Conservation (phyloP, 306 rosid genomes). For the Albizia julibrissin region DNA sequence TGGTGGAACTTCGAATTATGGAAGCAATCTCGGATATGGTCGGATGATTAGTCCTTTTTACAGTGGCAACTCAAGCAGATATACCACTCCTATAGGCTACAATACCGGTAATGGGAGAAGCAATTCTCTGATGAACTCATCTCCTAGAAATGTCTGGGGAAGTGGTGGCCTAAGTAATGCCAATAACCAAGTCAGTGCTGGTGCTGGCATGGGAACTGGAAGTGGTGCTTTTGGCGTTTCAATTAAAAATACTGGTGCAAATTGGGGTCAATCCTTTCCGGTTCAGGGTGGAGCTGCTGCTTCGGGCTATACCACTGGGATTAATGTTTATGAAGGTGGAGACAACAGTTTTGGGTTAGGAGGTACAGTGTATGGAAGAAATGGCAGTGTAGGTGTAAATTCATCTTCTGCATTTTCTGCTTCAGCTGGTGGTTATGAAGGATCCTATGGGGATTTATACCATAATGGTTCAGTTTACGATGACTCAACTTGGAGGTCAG, state of each 20-base stretch:
- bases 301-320: conserved; percentile 54
- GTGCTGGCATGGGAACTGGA: conserved; percentile 60
- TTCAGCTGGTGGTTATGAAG: conserved; percentile 63
- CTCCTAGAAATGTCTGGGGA: conserved; percentile 79
- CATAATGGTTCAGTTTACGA: conserved; percentile 59
- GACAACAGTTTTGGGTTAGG: conserved; percentile 59
- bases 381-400: conserved; percentile 41
- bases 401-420: conserved; percentile 57
- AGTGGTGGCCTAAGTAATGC: conserved; percentile 53
- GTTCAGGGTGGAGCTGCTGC: conserved; percentile 60
- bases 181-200: conserved; percentile 47
- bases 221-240: conserved; percentile 67
- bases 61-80: conserved; percentile 70
- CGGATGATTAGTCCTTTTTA: conserved; percentile 66
- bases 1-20: conserved; percentile 66
- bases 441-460: conserved; percentile 66
- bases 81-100: conserved; percentile 72
- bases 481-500: conserved; percentile 73
- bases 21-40: conserved; percentile 65
- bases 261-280: conserved; percentile 57
- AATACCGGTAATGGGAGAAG: conserved; percentile 64
- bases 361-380: conserved; percentile 74
- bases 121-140: conserved; percentile 58
- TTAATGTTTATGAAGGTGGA: conserved; percentile 60
- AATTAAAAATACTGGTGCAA: conserved; percentile 57